Conservation (phyloP, 257 asterid species). For the Solanum sejunctum region DNA sequence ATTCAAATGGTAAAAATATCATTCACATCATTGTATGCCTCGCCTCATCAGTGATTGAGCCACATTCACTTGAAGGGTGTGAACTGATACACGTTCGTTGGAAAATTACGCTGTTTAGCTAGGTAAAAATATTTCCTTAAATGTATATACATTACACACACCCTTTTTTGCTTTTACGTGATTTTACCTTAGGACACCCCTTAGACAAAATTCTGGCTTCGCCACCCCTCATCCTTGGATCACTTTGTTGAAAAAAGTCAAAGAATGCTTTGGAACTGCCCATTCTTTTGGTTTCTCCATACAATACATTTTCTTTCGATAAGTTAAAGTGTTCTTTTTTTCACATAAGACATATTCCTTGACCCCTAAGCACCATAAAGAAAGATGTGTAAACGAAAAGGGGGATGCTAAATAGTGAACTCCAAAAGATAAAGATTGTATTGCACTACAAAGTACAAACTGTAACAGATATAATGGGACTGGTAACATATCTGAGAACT, state of each 20-base stretch:
- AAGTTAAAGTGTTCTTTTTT: neutral
- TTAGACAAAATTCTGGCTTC: no score
- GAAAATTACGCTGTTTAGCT: no score
- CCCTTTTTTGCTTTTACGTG: no score
- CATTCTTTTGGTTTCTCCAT: neutral
- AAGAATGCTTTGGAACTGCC: neutral
- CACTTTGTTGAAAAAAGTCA: neutral
- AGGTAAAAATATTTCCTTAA: no score
- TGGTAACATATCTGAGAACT: neutral
- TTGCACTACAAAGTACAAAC: neutral
- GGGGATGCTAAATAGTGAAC: neutral
- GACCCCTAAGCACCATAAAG: neutral
- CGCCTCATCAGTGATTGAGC: no score
- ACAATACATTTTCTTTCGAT: neutral
- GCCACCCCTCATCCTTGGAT: neutral
- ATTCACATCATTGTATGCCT: neutral
- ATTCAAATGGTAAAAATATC: neutral
- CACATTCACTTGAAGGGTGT: no score
- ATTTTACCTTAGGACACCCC: no score
- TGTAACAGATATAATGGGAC: neutral
- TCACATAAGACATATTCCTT: neutral
- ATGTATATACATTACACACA: no score
- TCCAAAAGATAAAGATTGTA: neutral
- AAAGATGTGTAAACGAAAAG: neutral
- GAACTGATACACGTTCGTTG: no score